Conservation (phyloP, 495 filamentous ascomycete species). For the Letharia lupina region DNA sequence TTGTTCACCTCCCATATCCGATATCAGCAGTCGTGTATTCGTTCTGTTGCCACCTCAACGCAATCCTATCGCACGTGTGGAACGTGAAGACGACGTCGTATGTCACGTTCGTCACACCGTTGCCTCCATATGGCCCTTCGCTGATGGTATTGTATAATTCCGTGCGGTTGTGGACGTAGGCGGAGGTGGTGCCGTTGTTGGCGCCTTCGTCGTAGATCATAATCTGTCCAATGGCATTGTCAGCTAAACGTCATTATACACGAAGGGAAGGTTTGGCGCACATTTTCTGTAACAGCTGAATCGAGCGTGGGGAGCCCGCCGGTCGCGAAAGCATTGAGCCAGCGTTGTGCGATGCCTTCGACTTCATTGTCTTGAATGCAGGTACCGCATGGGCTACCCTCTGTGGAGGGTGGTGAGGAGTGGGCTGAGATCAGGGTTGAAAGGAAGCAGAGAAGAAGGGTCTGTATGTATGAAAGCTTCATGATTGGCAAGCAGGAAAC, state of each 20-base stretch:
- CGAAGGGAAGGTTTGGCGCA: neutral
- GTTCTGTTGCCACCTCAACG: constrained; percentile 20
- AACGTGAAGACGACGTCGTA: constrained; percentile 22
- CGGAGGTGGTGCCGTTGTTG: constrained; percentile 12
- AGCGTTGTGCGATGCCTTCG: constrained; percentile 14
- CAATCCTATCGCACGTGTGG: constrained; percentile 19
- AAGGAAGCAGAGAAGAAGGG: constrained; percentile 1
- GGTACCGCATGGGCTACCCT: neutral
- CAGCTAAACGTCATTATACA: neutral
- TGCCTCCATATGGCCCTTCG: constrained; percentile 12
- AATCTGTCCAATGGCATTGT: constrained; percentile 7
- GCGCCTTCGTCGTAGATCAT: constrained; percentile 21
- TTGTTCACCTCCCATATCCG: constrained; percentile 18
- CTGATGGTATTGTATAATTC: constrained; percentile 18
- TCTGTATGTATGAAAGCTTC: neutral
- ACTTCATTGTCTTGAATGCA: constrained; percentile 17
- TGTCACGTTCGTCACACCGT: constrained; percentile 17
- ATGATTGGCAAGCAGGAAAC: neutral
- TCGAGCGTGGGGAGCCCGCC: constrained; percentile 13
- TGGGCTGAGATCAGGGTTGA: neutral
- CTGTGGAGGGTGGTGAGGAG: neutral
- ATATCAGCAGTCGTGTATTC: constrained; percentile 14
- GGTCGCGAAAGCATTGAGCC: constrained; percentile 19
- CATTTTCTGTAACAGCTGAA: constrained; percentile 15
- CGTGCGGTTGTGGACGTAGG: constrained; percentile 14